A percentile compares a stretch with the other conserved stretches of the same genome.
Evolutionary conservation across 2,329 filamentous ascomycete genomes (phyloP).

Genomic region (Hymenoscyphus scutula): DNA sequence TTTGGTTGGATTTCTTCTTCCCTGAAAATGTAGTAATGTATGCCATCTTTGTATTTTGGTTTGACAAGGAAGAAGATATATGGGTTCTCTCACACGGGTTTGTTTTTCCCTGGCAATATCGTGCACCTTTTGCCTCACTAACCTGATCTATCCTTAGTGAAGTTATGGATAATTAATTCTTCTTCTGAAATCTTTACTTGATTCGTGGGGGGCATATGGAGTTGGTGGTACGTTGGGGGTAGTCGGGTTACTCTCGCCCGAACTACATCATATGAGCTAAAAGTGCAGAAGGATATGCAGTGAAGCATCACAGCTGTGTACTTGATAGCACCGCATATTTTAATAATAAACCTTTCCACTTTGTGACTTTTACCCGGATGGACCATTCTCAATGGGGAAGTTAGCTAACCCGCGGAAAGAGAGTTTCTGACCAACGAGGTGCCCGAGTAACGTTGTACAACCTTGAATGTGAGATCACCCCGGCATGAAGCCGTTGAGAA

Average conservation of each 20-base stretch:
- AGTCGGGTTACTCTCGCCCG: conserved; percentile 6
- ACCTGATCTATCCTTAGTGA: no score
- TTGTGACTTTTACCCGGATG: not conserved
- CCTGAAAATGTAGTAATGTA: not conserved
- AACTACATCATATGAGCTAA: conserved; percentile 8
- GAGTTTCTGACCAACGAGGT: not conserved
- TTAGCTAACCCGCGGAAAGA: not conserved
- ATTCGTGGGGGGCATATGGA: not conserved
- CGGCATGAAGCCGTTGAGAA: not conserved
- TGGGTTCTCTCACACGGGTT: not conserved
- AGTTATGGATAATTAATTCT: no score
- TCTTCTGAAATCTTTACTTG: no score
- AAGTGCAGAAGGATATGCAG: conserved; percentile 5
- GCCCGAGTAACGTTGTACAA: conserved; percentile 20
- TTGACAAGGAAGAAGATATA: no score
- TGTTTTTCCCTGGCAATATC: no score
- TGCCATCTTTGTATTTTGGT: not conserved
- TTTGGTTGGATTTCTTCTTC: not conserved
- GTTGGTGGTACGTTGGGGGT: no score
- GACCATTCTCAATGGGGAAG: not conserved
- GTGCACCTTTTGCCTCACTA: no score
- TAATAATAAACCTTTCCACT: not conserved
- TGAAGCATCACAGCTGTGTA: not conserved
- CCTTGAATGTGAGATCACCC: not conserved
- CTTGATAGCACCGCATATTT: not conserved